phyloP scores from a whole-genome alignment of 2,329 filamentous ascomycete genomes.

The Fusarium staphyleae region DNA sequence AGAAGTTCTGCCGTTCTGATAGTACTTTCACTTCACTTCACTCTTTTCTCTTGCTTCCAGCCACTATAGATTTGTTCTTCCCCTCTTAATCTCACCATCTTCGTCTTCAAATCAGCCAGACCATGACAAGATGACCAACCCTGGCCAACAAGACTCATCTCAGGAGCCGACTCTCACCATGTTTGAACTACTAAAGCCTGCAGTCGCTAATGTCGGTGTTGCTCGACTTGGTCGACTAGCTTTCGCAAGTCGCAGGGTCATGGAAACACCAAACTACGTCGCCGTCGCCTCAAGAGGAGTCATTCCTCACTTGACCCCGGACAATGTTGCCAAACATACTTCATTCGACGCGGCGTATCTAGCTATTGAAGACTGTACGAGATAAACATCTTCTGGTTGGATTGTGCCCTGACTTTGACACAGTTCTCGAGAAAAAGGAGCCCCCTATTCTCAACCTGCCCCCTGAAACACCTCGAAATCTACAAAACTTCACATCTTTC shows the following conservation, averaged over 20 bases:
- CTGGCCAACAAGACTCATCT: slow-evolving; percentile 27
- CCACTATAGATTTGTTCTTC: neutral
- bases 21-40: neutral
- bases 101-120: neutral
- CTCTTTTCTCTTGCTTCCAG: neutral
- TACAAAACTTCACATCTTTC: slow-evolving; percentile 80
- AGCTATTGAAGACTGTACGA: slow-evolving; percentile 90
- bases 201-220: slow-evolving; percentile 49
- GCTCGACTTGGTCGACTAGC: slow-evolving; percentile 73
- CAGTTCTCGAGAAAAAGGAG: slow-evolving; percentile 62
- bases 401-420: slow-evolving; percentile 8
- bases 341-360: slow-evolving; percentile 76
- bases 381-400: neutral
- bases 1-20: neutral
- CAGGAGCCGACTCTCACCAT: slow-evolving; percentile 37
- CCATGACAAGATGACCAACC: slow-evolving; percentile 43
- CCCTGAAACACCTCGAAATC: slow-evolving; percentile 56
- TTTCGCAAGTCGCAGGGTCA: slow-evolving; percentile 65
- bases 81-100: neutral
- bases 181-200: slow-evolving; percentile 58
- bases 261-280: slow-evolving; percentile 85
- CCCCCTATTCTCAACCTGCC: slow-evolving; percentile 58
- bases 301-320: slow-evolving; percentile 87
- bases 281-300: slow-evolving; percentile 82
- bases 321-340: slow-evolving; percentile 74